Conservation (phyloP, 148 eudicot species). For the Mesembryanthemum crystallinum region DNA sequence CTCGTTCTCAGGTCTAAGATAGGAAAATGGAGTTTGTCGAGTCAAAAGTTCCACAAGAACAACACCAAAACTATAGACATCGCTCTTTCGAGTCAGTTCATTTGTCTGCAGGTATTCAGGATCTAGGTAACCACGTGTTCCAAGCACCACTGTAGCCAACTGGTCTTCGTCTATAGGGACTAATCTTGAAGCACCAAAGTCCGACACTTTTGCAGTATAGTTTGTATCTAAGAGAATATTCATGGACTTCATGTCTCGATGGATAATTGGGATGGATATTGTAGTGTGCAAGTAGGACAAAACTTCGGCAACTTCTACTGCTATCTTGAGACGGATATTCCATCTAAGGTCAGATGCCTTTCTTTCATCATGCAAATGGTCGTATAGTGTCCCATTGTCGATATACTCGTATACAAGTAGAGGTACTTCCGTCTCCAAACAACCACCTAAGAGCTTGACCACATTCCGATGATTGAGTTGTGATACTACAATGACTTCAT, state of each 20-base stretch:
- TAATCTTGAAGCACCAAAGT: constrained; percentile 30
- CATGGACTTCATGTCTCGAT: constrained; percentile 27
- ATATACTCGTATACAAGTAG: constrained; percentile 23
- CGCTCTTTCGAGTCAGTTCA: constrained; percentile 26
- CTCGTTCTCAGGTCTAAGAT: constrained; percentile 13
- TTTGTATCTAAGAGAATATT: constrained; percentile 23
- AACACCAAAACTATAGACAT: constrained; percentile 32
- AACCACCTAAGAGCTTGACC: constrained; percentile 27
- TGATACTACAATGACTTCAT: constrained; percentile 18
- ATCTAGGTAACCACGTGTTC: constrained; percentile 29
- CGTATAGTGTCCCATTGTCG: constrained; percentile 26
- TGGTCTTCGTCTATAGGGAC: constrained; percentile 15
- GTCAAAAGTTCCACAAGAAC: constrained; percentile 26
- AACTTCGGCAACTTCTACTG: constrained; percentile 24
- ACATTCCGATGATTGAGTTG: constrained; percentile 28
- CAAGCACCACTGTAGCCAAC: constrained; percentile 17
- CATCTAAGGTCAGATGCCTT: constrained; percentile 2
- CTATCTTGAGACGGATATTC: constrained; percentile 23
- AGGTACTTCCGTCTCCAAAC: constrained; percentile 26
- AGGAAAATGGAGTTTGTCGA: not conserved
- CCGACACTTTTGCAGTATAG: constrained; percentile 25
- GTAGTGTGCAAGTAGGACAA: constrained; percentile 27
- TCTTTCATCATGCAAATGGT: constrained; percentile 19
- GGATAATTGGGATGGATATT: constrained; percentile 26
- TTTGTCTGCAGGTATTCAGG: constrained; percentile 25